phyloP scores from a whole-genome alignment of 2,329 filamentous ascomycete genomes.

The Penicillium sp. region DNA sequence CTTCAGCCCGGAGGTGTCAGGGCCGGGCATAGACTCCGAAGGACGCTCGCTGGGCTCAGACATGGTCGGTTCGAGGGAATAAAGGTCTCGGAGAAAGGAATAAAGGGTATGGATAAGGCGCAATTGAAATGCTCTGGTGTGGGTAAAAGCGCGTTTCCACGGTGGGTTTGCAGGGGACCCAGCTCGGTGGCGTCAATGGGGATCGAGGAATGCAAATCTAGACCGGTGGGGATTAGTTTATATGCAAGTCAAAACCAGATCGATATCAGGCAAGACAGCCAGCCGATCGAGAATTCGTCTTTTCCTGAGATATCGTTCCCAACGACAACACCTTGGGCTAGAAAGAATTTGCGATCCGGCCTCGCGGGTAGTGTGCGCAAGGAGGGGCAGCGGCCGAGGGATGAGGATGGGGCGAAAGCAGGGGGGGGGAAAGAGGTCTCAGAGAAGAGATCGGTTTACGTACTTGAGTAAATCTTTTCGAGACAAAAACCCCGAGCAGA shows the following conservation, averaged over 20 bases:
- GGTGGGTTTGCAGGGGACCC: slow-evolving; percentile 15
- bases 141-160: slow-evolving; percentile 1
- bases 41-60: slow-evolving; percentile 29
- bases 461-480: neutral
- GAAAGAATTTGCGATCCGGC: slow-evolving; percentile 20
- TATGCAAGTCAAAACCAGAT: slow-evolving; percentile 12
- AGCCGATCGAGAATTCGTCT: neutral
- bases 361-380: slow-evolving; percentile 13
- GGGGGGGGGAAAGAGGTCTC: neutral
- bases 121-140: slow-evolving; percentile 11
- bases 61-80: slow-evolving; percentile 19
- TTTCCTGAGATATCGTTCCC: neutral
- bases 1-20: slow-evolving; percentile 26
- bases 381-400: slow-evolving; percentile 14
- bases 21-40: slow-evolving; percentile 29
- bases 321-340: neutral
- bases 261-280: neutral
- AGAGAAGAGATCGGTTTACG: neutral
- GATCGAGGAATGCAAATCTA: slow-evolving; percentile 22
- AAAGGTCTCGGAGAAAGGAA: neutral
- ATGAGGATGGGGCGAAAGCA: slow-evolving; percentile 1
- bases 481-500: neutral
- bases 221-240: slow-evolving; percentile 21
- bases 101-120: slow-evolving; percentile 1
- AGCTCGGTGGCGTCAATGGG: slow-evolving; percentile 20